Evolutionary conservation across 768 basidiomycete species (phyloP).

Genomic region (Panaeolus papilionaceus): DNA sequence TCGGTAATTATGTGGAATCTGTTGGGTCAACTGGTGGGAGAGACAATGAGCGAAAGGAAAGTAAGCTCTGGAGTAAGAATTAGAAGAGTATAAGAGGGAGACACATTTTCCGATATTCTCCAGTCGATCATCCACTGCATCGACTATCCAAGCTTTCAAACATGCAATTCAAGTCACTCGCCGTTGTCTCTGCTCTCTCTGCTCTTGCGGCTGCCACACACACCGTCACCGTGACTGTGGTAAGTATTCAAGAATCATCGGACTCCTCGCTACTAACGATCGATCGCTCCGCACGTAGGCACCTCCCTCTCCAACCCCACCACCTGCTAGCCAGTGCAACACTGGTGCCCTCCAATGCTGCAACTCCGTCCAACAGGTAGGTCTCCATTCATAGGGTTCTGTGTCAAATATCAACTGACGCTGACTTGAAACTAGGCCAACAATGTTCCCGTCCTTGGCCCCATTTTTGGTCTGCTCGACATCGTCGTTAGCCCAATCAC

Average conservation of each 20-base stretch:
- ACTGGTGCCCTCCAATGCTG: constrained; percentile 38
- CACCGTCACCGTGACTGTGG: constrained; percentile 3
- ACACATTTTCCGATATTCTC: not conserved
- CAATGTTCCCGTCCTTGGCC: not conserved
- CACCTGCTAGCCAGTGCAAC: constrained; percentile 27
- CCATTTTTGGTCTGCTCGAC: constrained; percentile 13
- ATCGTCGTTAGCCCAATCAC: constrained; percentile 17
- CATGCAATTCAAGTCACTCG: constrained; percentile 2
- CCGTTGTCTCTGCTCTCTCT: not conserved
- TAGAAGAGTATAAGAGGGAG: not conserved
- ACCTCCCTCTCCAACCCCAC: constrained; percentile 24
- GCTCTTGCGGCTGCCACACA: not conserved
- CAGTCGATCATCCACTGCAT: not conserved
- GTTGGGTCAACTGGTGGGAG: too few species aligned
- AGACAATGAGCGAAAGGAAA: not conserved
- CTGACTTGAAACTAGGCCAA: constrained; percentile 7
- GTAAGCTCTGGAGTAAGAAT: not conserved
- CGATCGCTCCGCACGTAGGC: constrained; percentile 23
- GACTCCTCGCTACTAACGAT: not conserved
- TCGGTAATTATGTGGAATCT: not conserved
- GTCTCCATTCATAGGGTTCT: not conserved
- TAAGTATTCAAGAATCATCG: not conserved
- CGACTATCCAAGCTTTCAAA: not conserved
- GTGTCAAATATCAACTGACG: not conserved
- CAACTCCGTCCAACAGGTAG: constrained; percentile 30